phyloP scores from a whole-genome alignment of 1,284 basidiomycete genomes.

The Coniferiporia sulphurascens region DNA sequence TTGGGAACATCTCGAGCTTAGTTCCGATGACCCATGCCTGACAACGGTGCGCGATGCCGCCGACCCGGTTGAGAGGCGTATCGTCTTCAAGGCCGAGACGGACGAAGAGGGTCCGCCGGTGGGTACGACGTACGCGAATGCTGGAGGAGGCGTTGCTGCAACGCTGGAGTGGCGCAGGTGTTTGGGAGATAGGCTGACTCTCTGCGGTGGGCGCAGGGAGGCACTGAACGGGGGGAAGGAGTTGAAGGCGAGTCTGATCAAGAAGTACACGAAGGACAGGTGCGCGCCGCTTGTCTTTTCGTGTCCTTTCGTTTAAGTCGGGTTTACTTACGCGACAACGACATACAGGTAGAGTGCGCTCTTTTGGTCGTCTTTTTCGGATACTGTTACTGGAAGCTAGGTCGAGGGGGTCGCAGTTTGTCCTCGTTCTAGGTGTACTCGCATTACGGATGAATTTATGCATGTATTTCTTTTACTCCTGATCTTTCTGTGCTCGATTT shows the following conservation, averaged over 20 bases:
- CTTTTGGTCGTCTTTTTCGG: too few relatives aligned
- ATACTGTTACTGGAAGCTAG: too few relatives aligned
- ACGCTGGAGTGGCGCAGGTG: constrained; percentile 8
- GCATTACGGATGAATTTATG: too few relatives aligned
- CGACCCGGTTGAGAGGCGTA: neutral
- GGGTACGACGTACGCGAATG: constrained; percentile 4
- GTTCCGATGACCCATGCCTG: constrained; percentile 8
- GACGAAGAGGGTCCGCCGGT: constrained; percentile 2
- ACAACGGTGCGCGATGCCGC: neutral
- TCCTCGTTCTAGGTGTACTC: too few relatives aligned
- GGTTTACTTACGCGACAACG: too few relatives aligned
- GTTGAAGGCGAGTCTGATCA: neutral
- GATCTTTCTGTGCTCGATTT: too few relatives aligned
- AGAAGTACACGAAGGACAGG: constrained; percentile 8
- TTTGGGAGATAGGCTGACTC: constrained; percentile 4
- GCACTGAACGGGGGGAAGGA: too few relatives aligned
- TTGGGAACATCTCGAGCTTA: constrained; percentile 14
- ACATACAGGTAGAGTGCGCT: too few relatives aligned
- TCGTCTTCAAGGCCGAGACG: neutral
- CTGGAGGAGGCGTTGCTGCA: neutral
- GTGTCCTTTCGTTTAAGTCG: too few relatives aligned
- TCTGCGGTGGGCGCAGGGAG: neutral
- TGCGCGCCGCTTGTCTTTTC: too few relatives aligned
- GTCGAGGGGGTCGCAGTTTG: too few relatives aligned
- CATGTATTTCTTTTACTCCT: too few relatives aligned